Percentiles rank a stretch among this genome's conserved stretches.
These are phyloP conservation scores for Brassica juncea DNA, from an alignment of 345 rosid species.

Conservation along the genomic window DNA sequence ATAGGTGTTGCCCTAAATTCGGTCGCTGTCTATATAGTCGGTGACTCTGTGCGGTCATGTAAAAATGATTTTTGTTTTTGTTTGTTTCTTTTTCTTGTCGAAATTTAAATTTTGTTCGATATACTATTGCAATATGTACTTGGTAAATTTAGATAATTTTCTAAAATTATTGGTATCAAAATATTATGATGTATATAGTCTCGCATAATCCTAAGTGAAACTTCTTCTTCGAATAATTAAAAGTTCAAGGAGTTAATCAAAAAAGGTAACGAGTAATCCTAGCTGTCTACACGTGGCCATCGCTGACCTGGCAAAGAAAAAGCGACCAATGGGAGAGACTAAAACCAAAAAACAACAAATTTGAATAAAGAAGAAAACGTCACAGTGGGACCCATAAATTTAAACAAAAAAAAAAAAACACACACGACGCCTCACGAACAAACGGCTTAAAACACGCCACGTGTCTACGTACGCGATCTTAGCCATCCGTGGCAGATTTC, in stretches of 20 bases:
- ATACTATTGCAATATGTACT: not conserved
- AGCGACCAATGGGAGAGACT: conserved; percentile 27
- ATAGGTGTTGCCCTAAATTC: not conserved
- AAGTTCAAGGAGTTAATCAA: not conserved
- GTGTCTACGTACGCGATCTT: conserved; percentile 21
- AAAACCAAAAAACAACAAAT: not conserved
- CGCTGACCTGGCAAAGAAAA: conserved; percentile 31
- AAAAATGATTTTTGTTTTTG: not conserved
- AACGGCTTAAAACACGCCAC: conserved; percentile 32
- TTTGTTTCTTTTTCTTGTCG: not conserved
- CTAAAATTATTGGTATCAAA: not conserved
- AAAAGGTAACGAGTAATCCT: not conserved
- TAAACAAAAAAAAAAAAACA: not conserved
- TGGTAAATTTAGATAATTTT: not conserved
- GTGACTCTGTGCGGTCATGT: not conserved
- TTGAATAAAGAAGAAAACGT: not conserved
- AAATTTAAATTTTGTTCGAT: not conserved
- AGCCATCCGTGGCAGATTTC: conserved; percentile 35
- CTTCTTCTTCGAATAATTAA: not conserved
- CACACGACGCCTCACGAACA: conserved; percentile 17
- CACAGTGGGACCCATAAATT: conserved; percentile 4
- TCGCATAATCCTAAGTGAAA: not conserved
- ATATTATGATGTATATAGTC: not conserved
- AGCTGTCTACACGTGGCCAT: conserved; percentile 31
- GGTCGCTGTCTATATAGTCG: not conserved